phyloP scores from a whole-genome alignment of 257 asterid genomes.

The Jaltomata sinuosa region DNA sequence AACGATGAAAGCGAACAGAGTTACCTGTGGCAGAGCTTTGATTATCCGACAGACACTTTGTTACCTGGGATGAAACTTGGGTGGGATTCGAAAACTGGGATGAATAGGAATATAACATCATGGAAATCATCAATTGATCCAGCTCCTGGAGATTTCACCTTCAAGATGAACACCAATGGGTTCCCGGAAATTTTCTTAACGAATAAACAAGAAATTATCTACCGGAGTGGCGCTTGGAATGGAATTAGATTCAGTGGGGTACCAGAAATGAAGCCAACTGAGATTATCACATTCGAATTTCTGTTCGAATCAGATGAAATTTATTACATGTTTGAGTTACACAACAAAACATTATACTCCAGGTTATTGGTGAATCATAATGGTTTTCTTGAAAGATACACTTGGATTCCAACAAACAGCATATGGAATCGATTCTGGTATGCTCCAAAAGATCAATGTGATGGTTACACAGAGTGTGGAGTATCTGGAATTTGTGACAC shows the following conservation, averaged over 20 bases:
- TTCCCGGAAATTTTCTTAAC: slow-evolving; percentile 50
- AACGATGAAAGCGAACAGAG: slow-evolving; percentile 15
- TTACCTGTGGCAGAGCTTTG: slow-evolving; percentile 68
- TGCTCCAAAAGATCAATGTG: slow-evolving; percentile 84
- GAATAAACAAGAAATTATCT: slow-evolving; percentile 1
- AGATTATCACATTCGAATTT: slow-evolving; percentile 34
- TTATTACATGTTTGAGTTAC: slow-evolving; percentile 28
- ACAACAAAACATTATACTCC: slow-evolving; percentile 45
- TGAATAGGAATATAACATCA: slow-evolving; percentile 43
- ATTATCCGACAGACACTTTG: slow-evolving; percentile 71
- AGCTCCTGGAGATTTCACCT: slow-evolving; percentile 58
- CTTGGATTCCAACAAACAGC: slow-evolving; percentile 48
- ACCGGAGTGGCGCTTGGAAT: slow-evolving; percentile 93
- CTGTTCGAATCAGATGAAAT: slow-evolving; percentile 23
- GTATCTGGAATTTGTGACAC: slow-evolving; percentile 62
- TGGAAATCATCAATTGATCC: slow-evolving; percentile 69
- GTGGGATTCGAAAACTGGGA: slow-evolving; percentile 69
- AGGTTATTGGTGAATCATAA: slow-evolving; percentile 24
- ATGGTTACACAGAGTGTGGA: slow-evolving; percentile 62
- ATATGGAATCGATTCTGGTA: slow-evolving; percentile 67
- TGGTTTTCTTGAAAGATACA: slow-evolving; percentile 40
- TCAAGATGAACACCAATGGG: slow-evolving; percentile 44
- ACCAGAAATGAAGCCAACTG: slow-evolving; percentile 64
- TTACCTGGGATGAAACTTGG: slow-evolving; percentile 91
- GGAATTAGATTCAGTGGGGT: slow-evolving; percentile 84